These are phyloP conservation scores for Plasmodium gallinaceum DNA, from an alignment of 169 alveolate genomes.

Conservation along the genomic window DNA sequence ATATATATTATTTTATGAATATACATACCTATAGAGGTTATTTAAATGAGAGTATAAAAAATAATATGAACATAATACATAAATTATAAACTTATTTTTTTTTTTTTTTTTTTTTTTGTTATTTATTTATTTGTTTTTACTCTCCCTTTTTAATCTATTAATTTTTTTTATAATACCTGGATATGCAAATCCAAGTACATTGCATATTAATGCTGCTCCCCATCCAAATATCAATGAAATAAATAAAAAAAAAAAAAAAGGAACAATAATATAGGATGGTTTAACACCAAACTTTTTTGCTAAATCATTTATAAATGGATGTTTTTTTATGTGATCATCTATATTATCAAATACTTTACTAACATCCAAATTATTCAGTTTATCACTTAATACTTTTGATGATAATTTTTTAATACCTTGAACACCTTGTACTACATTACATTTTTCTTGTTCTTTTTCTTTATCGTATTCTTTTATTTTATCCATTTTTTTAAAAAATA, in stretches of 20 bases:
- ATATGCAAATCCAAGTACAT: slow-evolving; percentile 79
- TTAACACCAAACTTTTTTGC: slow-evolving; percentile 72
- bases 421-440: not conserved
- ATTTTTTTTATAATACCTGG: slow-evolving; percentile 57
- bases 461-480: no score
- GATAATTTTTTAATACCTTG: slow-evolving; percentile 21
- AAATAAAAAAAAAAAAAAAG: slow-evolving; percentile 17
- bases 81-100: not conserved
- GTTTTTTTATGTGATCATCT: slow-evolving; percentile 47
- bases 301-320: slow-evolving; percentile 36
- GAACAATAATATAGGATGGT: slow-evolving; percentile 77
- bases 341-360: not conserved
- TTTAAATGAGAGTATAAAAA: no score
- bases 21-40: not conserved
- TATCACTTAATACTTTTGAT: slow-evolving; percentile 34
- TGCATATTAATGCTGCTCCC: slow-evolving; percentile 83
- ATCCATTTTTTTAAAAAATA: no score
- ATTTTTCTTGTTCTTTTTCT: not conserved
- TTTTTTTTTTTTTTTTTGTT: not conserved
- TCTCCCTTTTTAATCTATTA: no score
- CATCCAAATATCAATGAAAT: slow-evolving; percentile 79
- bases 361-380: slow-evolving; percentile 25
- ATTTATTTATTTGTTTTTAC: not conserved
- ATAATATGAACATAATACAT: not conserved
- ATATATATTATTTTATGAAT: not conserved